A percentile compares a stretch with the other conserved stretches of the same genome.
These are phyloP conservation scores for Cytospora paraplurivora DNA, from an alignment of 2,329 filamentous ascomycete genomes.

Conservation along the genomic window DNA sequence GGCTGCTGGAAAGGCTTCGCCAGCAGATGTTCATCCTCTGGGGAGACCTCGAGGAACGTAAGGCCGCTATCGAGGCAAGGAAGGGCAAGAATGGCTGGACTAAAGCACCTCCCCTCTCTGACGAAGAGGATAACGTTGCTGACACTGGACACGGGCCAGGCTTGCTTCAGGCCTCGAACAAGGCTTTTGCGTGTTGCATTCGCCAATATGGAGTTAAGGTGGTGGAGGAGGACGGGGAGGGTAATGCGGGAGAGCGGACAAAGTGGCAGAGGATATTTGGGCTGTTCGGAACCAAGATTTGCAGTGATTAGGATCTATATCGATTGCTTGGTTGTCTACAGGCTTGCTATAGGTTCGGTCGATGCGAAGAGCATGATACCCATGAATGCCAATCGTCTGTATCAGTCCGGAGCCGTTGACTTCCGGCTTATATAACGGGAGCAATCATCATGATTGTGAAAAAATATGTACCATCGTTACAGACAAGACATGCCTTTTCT, in stretches of 20 bases:
- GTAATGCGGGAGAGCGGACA: conserved; percentile 47
- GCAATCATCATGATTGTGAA: conserved; percentile 18
- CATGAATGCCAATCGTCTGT: not conserved
- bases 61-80: conserved; percentile 42
- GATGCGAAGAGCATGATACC: not conserved
- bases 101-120: conserved; percentile 42
- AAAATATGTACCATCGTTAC: conserved; percentile 20
- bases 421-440: conserved; percentile 15
- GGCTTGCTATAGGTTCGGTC: not conserved
- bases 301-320: not conserved
- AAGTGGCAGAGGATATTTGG: conserved; percentile 66
- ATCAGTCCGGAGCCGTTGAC: conserved; percentile 2
- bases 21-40: conserved; percentile 78
- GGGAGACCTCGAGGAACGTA: conserved; percentile 80
- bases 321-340: not conserved
- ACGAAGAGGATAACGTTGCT: conserved; percentile 27
- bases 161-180: conserved; percentile 46
- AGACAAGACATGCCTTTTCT: conserved; percentile 12
- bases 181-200: conserved; percentile 70
- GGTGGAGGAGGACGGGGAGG: conserved; percentile 45
- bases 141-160: conserved; percentile 19
- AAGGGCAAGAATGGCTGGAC: conserved; percentile 31
- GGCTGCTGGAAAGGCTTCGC: conserved; percentile 55
- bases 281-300: conserved; percentile 66
- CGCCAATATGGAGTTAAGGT: conserved; percentile 67